These are phyloP conservation scores for Cercospora nicotianae DNA, from an alignment of 2,329 filamentous ascomycete genomes.

Conservation along the genomic window DNA sequence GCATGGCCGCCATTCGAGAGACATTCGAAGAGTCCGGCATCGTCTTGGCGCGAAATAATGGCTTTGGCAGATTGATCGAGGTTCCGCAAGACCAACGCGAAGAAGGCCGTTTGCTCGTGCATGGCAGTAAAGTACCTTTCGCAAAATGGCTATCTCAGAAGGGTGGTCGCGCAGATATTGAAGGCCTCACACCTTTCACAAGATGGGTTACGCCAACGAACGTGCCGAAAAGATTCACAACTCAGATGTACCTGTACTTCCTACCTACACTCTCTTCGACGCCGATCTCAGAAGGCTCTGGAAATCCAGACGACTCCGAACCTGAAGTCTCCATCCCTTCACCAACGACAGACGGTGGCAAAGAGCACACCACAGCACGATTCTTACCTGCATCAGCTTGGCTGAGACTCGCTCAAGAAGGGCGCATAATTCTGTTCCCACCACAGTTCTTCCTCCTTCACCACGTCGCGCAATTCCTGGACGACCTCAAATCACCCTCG, in stretches of 20 bases:
- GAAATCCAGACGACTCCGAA: slow-evolving; percentile 33
- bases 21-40: slow-evolving; percentile 96
- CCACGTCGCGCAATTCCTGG: slow-evolving; percentile 44
- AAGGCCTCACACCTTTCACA: slow-evolving; percentile 76
- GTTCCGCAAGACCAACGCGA: slow-evolving; percentile 62
- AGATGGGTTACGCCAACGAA: slow-evolving; percentile 83
- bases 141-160: slow-evolving; percentile 60
- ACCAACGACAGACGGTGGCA: slow-evolving; percentile 69
- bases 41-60: slow-evolving; percentile 63
- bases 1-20: slow-evolving; percentile 82
- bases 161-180: slow-evolving; percentile 64
- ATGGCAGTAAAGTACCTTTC: slow-evolving; percentile 66
- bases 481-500: slow-evolving; percentile 33
- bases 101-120: slow-evolving; percentile 66
- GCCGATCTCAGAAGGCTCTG: slow-evolving; percentile 28
- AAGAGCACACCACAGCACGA: slow-evolving; percentile 71
- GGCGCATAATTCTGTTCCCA: slow-evolving; percentile 81
- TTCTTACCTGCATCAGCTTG: slow-evolving; percentile 73
- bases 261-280: slow-evolving; percentile 57
- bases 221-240: slow-evolving; percentile 77
- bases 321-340: slow-evolving; percentile 62
- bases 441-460: slow-evolving; percentile 78
- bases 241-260: slow-evolving; percentile 96
- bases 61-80: slow-evolving; percentile 59
- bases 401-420: slow-evolving; percentile 62